Evolutionary conservation across 1,139 yeast species (phyloP), one percentile per base, ranked within the genome.

Genomic region (Suhomyces choctaworum): DNA sequence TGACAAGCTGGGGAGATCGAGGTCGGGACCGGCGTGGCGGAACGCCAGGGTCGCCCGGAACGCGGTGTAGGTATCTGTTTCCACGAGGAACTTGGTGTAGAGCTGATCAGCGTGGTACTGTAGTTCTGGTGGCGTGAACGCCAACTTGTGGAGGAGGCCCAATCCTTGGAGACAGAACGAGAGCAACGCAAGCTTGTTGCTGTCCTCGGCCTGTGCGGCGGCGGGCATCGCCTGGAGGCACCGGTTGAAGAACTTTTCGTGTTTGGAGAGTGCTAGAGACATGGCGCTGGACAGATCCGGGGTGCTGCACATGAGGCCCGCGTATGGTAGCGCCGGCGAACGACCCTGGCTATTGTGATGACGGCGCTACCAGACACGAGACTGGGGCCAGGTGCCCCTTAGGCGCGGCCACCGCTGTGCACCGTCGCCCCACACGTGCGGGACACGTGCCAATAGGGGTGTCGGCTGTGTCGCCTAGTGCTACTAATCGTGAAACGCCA

Each of bases 151-250:
- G 14, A 85, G 51, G 7, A 84, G 46, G 11, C 70, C 73, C 15
- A 87, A 65, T 0, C 89, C 89, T 17, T 78, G 71, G 2, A 86
- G 56, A 40, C 86, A 70, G 53, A 87, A 86, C 55, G 79, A 84
- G 1, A 80, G 69, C 19, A 87, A 54, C 5, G 90, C 75, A 13
- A 84, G 54, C 40, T 75, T 79, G 44, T 82, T 82, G 15, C 88
- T 73, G 51, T 85, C 95, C 41, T 78, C 82, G 0, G 67, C 53
- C 46, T 78, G 79, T 8, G 64, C 68, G 27, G 61, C 56, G 0
- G 74, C 44, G 0, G 87, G 86, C 8, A 80, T 60, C 8, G 76
- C 55, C 7, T 66, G 66, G 25, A 80, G 57, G 40, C 78, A 74
- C 36, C 77, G 53, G 27, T 64, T 58, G 60, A 79, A 78, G 54